A percentile compares a stretch with the other conserved stretches of the same genome.
Evolutionary conservation across 495 filamentous ascomycete genomes (phyloP).

Genomic region (Arthonia radiata): DNA sequence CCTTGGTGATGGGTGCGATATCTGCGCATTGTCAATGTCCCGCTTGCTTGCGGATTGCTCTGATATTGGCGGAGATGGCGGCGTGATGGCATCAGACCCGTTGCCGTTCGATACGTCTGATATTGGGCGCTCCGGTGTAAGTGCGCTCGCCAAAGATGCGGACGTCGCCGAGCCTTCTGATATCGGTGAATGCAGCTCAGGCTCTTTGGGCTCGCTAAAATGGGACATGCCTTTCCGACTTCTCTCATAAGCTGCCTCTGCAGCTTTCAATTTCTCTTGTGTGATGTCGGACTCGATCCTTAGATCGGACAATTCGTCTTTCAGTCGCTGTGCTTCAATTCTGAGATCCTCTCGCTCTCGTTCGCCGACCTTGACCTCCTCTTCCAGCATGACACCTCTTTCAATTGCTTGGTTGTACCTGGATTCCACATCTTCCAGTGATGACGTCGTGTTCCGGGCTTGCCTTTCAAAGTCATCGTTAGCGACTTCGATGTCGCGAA

Average conservation of each 20-base stretch:
- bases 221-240: slow-evolving; percentile 19
- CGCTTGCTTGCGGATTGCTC: too few species aligned
- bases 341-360: slow-evolving; percentile 69
- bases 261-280: slow-evolving; percentile 64
- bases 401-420: slow-evolving; percentile 93
- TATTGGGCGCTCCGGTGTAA: too few species aligned
- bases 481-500: slow-evolving; percentile 87
- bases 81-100: slow-evolving; percentile 8
- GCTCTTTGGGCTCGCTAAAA: slow-evolving; percentile 16
- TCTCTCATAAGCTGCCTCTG: slow-evolving; percentile 19
- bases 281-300: slow-evolving; percentile 88
- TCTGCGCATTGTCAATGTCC: too few species aligned
- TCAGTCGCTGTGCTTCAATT: slow-evolving; percentile 68
- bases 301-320: slow-evolving; percentile 75
- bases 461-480: slow-evolving; percentile 97
- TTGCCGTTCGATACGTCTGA: slow-evolving; percentile 2
- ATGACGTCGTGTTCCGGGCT: slow-evolving; percentile 78
- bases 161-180: slow-evolving; percentile 20
- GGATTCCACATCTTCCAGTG: slow-evolving; percentile 85
- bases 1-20: too few species aligned
- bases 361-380: slow-evolving; percentile 74
- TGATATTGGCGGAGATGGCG: too few species aligned
- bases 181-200: slow-evolving; percentile 17
- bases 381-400: slow-evolving; percentile 73
- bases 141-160: slow-evolving; percentile 11